phyloP scores from a whole-genome alignment of 352 stramenopile genomes.

The Pythium diclinum region DNA sequence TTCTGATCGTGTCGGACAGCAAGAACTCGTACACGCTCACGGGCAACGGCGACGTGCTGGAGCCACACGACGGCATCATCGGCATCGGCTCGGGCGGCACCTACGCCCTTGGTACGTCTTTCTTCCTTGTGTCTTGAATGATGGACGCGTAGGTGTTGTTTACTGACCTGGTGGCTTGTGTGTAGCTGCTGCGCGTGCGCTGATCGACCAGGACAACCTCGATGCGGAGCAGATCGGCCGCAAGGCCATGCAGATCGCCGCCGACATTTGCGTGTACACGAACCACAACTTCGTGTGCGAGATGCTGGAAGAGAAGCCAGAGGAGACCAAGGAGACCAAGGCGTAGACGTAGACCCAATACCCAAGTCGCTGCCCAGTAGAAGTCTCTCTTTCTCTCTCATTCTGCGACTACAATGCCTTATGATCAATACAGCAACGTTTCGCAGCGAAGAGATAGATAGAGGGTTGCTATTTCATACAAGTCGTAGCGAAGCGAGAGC shows the following conservation, averaged over 20 bases:
- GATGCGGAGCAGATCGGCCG: constrained; percentile 92
- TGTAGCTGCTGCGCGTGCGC: constrained; percentile 91
- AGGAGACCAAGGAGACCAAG: constrained; percentile 44
- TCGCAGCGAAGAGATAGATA: constrained; percentile 20
- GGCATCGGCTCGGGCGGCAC: constrained; percentile 92
- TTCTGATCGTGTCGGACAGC: constrained; percentile 94
- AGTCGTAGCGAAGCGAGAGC: constrained; percentile 20
- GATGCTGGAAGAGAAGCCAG: constrained; percentile 69
- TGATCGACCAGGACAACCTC: constrained; percentile 93
- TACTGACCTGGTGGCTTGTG: background rate
- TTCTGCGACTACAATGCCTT: background rate
- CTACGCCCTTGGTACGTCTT: constrained; percentile 89
- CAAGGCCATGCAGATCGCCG: constrained; percentile 94
- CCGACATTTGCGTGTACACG: constrained; percentile 98
- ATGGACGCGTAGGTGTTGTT: background rate
- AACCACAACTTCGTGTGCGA: constrained; percentile 97
- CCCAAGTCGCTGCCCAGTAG: background rate
- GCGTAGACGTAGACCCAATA: constrained; percentile 24
- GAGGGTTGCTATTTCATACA: constrained; percentile 33
- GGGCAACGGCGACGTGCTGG: constrained; percentile 97
- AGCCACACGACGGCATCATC: constrained; percentile 96
- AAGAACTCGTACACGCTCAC: constrained; percentile 97
- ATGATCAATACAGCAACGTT: background rate
- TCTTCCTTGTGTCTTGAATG: background rate
- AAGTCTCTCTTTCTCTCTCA: background rate